Base-by-base conservation (phyloP, 306 rosid genomes). In the Sindora glabra region DNA sequence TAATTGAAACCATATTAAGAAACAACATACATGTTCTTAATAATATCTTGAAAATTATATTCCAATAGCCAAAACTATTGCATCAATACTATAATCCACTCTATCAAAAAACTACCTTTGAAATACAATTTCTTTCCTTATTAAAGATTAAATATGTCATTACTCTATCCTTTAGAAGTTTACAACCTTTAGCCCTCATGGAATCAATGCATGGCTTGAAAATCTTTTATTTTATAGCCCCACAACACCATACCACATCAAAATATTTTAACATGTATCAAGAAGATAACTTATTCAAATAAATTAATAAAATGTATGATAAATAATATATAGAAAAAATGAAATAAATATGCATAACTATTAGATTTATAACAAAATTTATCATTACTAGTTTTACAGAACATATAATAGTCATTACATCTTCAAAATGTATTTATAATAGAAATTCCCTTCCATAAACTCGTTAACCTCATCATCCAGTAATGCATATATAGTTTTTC, bases 181-280 rank as follows among this genome's bases (percentile, higher is more conserved):
- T 57, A 62, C 76, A 79, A 13, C 76, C 85, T 34, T 68, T 75
- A 5, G 34, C 29, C 42, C 21, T 69, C 76, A 79, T 33, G 33
- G 59, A 75, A 47, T 72, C 85, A 18, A 72, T 52, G 81, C 78
- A 79, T 0, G 79, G 76, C 51, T 48, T 39, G 41, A 79, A 79
- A 42, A 79, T 79, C 41, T 29, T 72, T 44, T 75, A 81, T 56
- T 62, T 64, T 17, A 66, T 51, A 5, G 81, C 57, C 45, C 81
- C 81, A 34, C 74, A 76, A 32, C 81, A 75, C 68, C 62, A 68
- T 24, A 66, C 75, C 27, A 64, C n/a, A 59, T 75, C 75, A 5
- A 79, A 79, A 72, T 79, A 73, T 63, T 79, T 79, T 81, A 75
- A 21, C 12, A 48, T 25, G 53, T 63, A 71, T 19, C 50, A 32